Evolutionary conservation across 176 grass and related monocot species (phyloP).

Genomic region (Thalia dealbata): DNA sequence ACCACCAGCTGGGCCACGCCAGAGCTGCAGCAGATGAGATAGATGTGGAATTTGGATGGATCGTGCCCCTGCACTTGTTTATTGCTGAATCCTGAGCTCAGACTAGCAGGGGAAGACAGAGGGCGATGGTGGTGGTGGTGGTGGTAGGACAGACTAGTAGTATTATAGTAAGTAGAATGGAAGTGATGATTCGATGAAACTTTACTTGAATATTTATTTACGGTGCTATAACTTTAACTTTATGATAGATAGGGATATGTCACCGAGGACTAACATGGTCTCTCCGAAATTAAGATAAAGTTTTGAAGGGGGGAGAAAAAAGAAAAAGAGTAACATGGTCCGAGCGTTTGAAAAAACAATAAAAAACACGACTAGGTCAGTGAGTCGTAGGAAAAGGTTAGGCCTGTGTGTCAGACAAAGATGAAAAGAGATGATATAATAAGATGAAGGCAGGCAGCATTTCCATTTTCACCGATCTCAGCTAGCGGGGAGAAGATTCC

Average conservation of each 20-base stretch:
- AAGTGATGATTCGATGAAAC: neutral
- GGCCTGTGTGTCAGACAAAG: neutral
- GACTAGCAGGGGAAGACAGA: neutral
- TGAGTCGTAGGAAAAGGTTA: neutral
- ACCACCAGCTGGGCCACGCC: neutral
- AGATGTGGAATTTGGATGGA: neutral
- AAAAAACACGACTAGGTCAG: neutral
- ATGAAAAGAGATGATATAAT: no score
- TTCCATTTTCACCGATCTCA: no score
- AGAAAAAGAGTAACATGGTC: neutral
- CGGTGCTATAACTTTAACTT: neutral
- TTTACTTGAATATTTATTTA: neutral
- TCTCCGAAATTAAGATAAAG: no score
- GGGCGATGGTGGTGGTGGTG: neutral
- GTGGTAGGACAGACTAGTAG: no score
- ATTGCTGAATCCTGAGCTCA: neutral
- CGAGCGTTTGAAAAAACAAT: neutral
- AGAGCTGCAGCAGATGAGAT: neutral
- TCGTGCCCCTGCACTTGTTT: neutral
- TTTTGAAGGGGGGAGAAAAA: no score
- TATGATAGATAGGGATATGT: neutral
- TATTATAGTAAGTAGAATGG: neutral
- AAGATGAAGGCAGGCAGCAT: no score
- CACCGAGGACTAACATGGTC: neutral
- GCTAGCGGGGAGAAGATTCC: no score